These are phyloP conservation scores for Populus davidiana DNA, from an alignment of 345 rosid species.

Conservation along the genomic window DNA sequence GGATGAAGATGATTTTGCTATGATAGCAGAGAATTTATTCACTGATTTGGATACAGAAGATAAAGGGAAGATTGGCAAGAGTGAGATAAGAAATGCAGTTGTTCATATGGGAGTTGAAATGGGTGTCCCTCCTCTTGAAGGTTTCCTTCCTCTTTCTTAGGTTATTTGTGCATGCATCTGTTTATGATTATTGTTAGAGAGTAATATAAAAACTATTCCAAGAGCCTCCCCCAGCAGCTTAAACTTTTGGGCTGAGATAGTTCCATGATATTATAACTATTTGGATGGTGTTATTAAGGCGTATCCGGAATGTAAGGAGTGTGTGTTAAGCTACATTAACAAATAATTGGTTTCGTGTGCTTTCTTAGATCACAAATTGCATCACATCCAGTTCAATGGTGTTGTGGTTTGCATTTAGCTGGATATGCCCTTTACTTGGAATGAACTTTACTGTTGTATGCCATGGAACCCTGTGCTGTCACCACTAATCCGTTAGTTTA, in stretches of 20 bases:
- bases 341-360: not conserved
- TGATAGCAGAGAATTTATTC: conserved; percentile 86
- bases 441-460: not conserved
- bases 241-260: too few relatives aligned
- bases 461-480: not conserved
- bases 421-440: not conserved
- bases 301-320: not conserved
- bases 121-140: conserved; percentile 87
- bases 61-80: conserved; percentile 70
- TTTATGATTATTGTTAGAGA: too few relatives aligned
- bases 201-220: too few relatives aligned
- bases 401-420: not conserved
- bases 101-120: conserved; percentile 72
- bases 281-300: not conserved
- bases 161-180: not conserved
- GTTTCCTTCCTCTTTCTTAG: conserved; percentile 26
- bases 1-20: conserved; percentile 93
- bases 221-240: too few relatives aligned
- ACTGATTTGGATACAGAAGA: conserved; percentile 81
- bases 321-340: not conserved
- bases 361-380: not conserved
- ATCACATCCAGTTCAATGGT: not conserved
- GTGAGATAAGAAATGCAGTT: conserved; percentile 58
- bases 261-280: not conserved
- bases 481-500: not conserved